Evolutionary conservation across 176 grass and related monocot species (phyloP), one percentile per base, ranked within the genome.

Genomic region (Oryza brachyantha): DNA sequence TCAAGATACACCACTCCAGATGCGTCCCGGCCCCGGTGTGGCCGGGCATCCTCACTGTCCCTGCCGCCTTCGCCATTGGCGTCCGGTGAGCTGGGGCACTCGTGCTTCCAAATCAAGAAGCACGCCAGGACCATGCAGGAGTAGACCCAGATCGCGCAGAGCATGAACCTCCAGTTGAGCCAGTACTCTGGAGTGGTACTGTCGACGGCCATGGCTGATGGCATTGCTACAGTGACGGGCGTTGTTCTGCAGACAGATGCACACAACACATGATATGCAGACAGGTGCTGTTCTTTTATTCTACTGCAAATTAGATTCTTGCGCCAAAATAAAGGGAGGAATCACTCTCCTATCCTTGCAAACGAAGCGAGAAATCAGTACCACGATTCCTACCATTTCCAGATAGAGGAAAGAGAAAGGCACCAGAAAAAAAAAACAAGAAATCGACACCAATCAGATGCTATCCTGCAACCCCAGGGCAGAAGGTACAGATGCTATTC

Each of bases 101-200:
- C 91, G 1, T 93, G 48, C 80, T 84, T 93, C 84, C 81, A 71
- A 38, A 93, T 87, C 70, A 90, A 54, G 83, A 60, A 73, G 66
- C 28, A 86, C 0, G 84, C 91, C 70, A 86, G 17, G 24, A 32
- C 76, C 80, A 90, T 79, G 65, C 84, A 84, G 0, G 80, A 78
- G 77, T 90, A 68, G n/a, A 93, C 84, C 84, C 72, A 87, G 41
- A 84, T 19, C 4, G 61, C 66, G 7, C 87, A 93, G 22, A 93
- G 76, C 16, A 70, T 25, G 42, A 93, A 93, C 77, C 36, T 87
- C 91, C 87, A 90, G 73, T 84, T 93, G 37, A 90, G 79, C 87
- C 87, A 90, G 77, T 93, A 90, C 24, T 81, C 70, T 3, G 65
- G 66, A 55, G 72, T 75, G 11, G 81, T 90, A 42, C 80, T 87